phyloP scores from a whole-genome alignment of 1,284 basidiomycete genomes.

The Melampsora medusae region DNA sequence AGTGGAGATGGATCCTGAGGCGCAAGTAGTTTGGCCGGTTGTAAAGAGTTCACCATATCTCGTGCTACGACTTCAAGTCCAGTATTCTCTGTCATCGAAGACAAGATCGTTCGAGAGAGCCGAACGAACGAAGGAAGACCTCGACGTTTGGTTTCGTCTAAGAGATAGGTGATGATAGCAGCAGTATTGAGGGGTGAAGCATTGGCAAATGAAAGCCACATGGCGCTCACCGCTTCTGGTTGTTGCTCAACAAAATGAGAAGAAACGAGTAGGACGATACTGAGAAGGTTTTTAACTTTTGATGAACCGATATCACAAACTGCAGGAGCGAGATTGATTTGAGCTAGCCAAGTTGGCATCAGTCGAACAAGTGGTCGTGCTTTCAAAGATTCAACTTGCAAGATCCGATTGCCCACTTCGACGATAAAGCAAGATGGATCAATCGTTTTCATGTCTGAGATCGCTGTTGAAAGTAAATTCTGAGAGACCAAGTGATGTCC shows the following conservation, averaged over 20 bases:
- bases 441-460: slow-evolving; percentile 15
- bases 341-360: slow-evolving; percentile 41
- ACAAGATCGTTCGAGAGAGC: slow-evolving; percentile 25
- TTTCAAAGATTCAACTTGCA: slow-evolving; percentile 34
- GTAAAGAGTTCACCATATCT: slow-evolving; percentile 23
- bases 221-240: slow-evolving; percentile 28
- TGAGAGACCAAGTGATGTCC: slow-evolving; percentile 40
- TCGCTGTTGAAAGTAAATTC: slow-evolving; percentile 13
- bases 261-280: slow-evolving; percentile 24
- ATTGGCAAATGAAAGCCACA: slow-evolving; percentile 38
- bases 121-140: slow-evolving; percentile 27
- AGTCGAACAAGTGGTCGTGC: slow-evolving; percentile 22
- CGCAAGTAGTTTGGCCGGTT: slow-evolving; percentile 38
- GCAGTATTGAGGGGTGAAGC: slow-evolving; percentile 22
- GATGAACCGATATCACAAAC: slow-evolving; percentile 25
- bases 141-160: slow-evolving; percentile 28
- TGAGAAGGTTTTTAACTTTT: slow-evolving; percentile 37
- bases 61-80: slow-evolving; percentile 14
- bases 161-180: slow-evolving; percentile 32
- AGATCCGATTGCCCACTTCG: slow-evolving; percentile 33
- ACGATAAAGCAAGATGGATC: slow-evolving; percentile 21
- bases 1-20: not conserved
- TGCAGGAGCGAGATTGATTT: slow-evolving; percentile 21
- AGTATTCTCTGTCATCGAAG: slow-evolving; percentile 30
- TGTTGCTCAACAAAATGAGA: slow-evolving; percentile 29